These are phyloP conservation scores for Ajuga chamaepitys DNA, from an alignment of 257 asterid genomes.

Conservation along the genomic window DNA sequence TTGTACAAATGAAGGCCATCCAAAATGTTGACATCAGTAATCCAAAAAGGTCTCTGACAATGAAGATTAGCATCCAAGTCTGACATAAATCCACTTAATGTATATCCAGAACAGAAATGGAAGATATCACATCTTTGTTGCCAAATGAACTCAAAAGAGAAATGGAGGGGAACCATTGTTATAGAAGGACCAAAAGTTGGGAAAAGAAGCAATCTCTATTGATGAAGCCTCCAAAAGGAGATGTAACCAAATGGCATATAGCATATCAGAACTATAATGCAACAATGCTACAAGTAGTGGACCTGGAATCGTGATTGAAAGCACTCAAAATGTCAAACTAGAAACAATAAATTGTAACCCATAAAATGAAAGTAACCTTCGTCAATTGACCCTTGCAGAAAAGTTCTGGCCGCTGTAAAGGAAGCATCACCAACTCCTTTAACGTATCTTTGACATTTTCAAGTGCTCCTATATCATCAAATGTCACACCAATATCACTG, in stretches of 20 bases:
- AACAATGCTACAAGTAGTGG: background rate
- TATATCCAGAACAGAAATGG: background rate
- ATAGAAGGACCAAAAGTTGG: background rate
- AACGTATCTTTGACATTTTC: constrained; percentile 84
- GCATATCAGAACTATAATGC: background rate
- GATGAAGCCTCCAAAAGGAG: background rate
- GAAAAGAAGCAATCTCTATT: background rate
- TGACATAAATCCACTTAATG: background rate
- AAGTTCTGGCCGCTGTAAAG: constrained; percentile 85
- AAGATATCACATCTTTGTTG: background rate
- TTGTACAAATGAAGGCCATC: background rate
- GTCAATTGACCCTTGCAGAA: constrained; percentile 85
- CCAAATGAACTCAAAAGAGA: background rate
- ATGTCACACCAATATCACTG: constrained; percentile 74
- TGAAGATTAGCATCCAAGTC: background rate
- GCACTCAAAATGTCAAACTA: constrained; percentile 1
- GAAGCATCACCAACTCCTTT: constrained; percentile 93
- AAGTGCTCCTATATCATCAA: constrained; percentile 93
- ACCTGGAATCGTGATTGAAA: background rate
- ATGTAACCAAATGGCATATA: background rate
- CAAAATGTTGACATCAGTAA: background rate
- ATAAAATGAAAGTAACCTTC: constrained; percentile 33
- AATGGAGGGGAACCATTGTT: background rate
- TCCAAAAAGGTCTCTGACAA: background rate
- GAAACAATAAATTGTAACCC: background rate